Percentiles rank a stretch among this genome's conserved stretches.
Evolutionary conservation across 148 eudicot genomes (phyloP).

Genomic region (Nepenthes gracilis): DNA sequence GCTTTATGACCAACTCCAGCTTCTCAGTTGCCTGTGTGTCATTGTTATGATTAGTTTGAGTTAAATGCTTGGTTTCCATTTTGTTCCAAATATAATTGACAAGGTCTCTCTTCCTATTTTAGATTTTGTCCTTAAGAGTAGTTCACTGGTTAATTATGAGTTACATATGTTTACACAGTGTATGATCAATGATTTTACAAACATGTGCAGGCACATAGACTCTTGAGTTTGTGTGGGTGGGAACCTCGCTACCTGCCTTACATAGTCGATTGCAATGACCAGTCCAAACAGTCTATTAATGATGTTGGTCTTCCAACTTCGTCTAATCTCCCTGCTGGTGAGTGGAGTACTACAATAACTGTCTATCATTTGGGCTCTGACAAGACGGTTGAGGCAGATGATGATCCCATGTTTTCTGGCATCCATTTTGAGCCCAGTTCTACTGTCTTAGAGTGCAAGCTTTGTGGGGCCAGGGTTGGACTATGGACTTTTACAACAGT

Average conservation of each 20-base stretch:
- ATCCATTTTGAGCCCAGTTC: constrained; percentile 37
- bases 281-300: constrained; percentile 16
- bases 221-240: constrained; percentile 91
- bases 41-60: too few species aligned
- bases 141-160: too few species aligned
- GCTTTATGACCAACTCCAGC: too few species aligned
- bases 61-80: too few species aligned
- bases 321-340: constrained; percentile 22
- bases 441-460: constrained; percentile 54
- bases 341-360: constrained; percentile 23
- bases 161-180: not conserved
- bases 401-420: constrained; percentile 15
- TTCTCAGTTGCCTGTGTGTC: too few species aligned
- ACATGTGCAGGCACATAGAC: constrained; percentile 62
- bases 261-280: constrained; percentile 51
- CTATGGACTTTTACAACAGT: constrained; percentile 50
- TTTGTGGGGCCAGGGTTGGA: constrained; percentile 61
- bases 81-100: too few species aligned
- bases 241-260: constrained; percentile 79
- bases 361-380: constrained; percentile 30
- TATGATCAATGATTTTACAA: constrained; percentile 5
- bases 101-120: too few species aligned
- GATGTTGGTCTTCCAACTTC: constrained; percentile 7
- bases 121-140: too few species aligned
- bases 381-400: constrained; percentile 15